Percentiles rank a stretch among this genome's conserved stretches.
phyloP scores from a whole-genome alignment of 805 yeast genomes.

The Myxozyma kluyveri region DNA sequence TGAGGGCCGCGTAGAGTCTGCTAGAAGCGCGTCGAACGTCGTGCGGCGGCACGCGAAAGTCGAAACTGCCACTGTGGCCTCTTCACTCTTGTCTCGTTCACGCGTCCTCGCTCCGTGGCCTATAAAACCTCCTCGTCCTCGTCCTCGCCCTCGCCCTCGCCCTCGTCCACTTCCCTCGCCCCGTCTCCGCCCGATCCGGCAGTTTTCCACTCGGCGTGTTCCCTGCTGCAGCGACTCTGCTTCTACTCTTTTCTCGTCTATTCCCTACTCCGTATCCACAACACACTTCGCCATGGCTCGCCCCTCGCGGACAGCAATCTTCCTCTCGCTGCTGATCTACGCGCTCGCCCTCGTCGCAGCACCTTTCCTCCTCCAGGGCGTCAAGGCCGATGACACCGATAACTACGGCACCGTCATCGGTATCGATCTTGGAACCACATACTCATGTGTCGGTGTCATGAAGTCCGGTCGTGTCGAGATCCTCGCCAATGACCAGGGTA shows the following conservation, averaged over 20 bases:
- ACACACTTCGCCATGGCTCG: conserved; percentile 18
- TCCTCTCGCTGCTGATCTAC: conserved; percentile 39
- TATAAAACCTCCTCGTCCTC: background rate
- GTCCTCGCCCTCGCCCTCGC: background rate
- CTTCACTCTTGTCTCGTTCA: conserved; percentile 5
- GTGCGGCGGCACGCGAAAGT: conserved; percentile 6
- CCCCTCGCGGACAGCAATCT: conserved; percentile 26
- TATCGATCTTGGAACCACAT: conserved; percentile 96
- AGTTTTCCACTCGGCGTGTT: too few relatives aligned
- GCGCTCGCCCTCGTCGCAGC: conserved; percentile 38
- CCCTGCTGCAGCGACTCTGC: too few relatives aligned
- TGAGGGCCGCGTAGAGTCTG: background rate
- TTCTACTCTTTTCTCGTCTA: too few relatives aligned
- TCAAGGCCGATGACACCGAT: conserved; percentile 39
- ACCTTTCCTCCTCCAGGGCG: conserved; percentile 38
- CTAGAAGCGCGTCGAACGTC: conserved; percentile 5
- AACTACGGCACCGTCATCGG: conserved; percentile 64
- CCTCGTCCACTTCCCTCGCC: background rate
- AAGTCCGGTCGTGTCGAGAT: conserved; percentile 87
- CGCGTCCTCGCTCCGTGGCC: background rate
- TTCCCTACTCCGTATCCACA: background rate
- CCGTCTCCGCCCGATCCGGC: too few relatives aligned
- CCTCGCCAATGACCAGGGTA: conserved; percentile 96
- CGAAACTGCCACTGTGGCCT: conserved; percentile 30
- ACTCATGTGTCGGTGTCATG: conserved; percentile 93